Evolutionary conservation across 805 yeast genomes (phyloP).

Genomic region (Hanseniaspora jakobsenii): DNA sequence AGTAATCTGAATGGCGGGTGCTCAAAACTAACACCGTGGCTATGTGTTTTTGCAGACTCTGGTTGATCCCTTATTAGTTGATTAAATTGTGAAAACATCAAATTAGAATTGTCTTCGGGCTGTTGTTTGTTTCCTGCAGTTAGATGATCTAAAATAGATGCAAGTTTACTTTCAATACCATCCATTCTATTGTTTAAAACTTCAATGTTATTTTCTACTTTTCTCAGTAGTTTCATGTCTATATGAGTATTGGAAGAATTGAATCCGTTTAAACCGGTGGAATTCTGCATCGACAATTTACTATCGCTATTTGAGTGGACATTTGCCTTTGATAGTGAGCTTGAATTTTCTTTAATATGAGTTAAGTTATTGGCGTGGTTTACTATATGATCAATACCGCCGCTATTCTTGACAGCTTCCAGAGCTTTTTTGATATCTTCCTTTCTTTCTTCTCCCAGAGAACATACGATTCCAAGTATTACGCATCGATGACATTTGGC

Average conservation of each 20-base stretch:
- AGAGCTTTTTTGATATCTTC: conserved; percentile 21
- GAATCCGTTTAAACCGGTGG: no score
- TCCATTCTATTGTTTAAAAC: conserved; percentile 3
- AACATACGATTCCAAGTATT: conserved; percentile 38
- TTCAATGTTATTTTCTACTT: background rate
- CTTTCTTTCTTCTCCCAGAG: conserved; percentile 30
- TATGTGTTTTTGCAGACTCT: background rate
- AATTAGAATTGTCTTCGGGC: no score
- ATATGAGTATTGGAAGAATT: no score
- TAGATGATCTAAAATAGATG: background rate
- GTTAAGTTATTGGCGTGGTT: background rate
- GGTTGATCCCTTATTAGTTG: no score
- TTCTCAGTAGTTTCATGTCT: background rate
- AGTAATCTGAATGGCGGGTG: conserved; percentile 32
- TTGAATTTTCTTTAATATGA: background rate
- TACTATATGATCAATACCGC: background rate
- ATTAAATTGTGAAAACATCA: no score
- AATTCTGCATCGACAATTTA: no score
- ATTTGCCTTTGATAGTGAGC: background rate
- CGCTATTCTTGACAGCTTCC: conserved; percentile 1
- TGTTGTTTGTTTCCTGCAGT: no score
- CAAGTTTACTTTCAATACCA: conserved; percentile 3
- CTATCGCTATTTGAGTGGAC: background rate
- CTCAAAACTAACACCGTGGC: conserved; percentile 21
- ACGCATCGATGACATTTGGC: conserved; percentile 43